phyloP scores from a whole-genome alignment of 2,329 filamentous ascomycete genomes.

The Pseudomassariella vexata region DNA sequence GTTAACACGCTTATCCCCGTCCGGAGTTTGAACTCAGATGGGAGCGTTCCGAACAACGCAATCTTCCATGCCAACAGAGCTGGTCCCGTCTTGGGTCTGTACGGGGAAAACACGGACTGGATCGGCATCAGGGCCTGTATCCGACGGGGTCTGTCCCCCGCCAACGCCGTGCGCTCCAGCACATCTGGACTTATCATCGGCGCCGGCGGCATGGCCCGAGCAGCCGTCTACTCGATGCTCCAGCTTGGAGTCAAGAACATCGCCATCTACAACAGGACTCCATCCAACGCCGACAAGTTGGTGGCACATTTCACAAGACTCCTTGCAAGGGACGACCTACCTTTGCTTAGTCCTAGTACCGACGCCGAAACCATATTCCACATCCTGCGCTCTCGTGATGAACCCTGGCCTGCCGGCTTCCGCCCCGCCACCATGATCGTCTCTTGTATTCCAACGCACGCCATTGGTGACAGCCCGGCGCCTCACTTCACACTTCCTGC shows the following conservation, averaged over 20 bases:
- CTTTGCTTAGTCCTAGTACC: conserved; percentile 35
- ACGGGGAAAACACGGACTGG: conserved; percentile 80
- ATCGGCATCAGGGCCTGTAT: conserved; percentile 72
- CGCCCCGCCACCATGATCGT: conserved; percentile 67
- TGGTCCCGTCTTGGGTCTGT: conserved; percentile 62
- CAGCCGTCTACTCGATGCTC: conserved; percentile 72
- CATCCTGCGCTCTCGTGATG: conserved; percentile 52
- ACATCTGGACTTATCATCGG: conserved; percentile 56
- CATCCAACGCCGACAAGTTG: conserved; percentile 60
- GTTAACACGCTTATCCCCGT: conserved; percentile 73
- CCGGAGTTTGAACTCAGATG: conserved; percentile 51
- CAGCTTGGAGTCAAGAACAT: conserved; percentile 73
- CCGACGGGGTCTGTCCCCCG: conserved; percentile 65
- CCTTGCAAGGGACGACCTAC: conserved; percentile 35
- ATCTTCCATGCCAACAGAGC: conserved; percentile 52
- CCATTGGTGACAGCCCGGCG: conserved; percentile 55
- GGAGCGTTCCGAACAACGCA: conserved; percentile 49
- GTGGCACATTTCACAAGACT: conserved; percentile 64
- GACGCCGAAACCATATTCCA: conserved; percentile 40
- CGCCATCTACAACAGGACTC: conserved; percentile 67
- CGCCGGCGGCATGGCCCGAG: conserved; percentile 71
- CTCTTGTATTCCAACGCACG: conserved; percentile 69
- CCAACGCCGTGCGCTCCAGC: conserved; percentile 54
- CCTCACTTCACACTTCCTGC: conserved; percentile 65
- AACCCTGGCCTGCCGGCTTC: conserved; percentile 59